A percentile compares a stretch with the other conserved stretches of the same genome.
Conservation (phyloP, 129 eudicot species). For the Centella asiatica region DNA sequence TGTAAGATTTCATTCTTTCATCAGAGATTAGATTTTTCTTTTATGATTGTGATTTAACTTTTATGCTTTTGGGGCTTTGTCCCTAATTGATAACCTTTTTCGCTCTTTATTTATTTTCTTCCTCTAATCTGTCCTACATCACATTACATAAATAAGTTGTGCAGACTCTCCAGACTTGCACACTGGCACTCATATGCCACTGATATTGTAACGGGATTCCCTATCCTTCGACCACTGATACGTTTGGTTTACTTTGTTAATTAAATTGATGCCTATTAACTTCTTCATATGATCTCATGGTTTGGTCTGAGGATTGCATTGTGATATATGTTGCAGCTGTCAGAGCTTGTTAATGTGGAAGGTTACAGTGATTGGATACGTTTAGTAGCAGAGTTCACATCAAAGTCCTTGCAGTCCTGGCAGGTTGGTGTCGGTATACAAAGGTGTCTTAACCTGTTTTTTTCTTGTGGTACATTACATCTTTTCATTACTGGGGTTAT, state of each 20-base stretch:
- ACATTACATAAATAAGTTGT: too few species aligned
- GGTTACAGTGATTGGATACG: slow-evolving; percentile 97
- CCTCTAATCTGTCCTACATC: too few species aligned
- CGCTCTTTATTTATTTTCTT: too few species aligned
- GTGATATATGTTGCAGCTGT: slow-evolving; percentile 49
- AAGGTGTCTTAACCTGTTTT: background rate
- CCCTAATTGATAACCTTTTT: too few species aligned
- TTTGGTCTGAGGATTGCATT: slow-evolving; percentile 7
- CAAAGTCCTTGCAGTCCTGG: slow-evolving; percentile 89
- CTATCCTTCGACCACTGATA: background rate
- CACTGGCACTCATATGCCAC: background rate
- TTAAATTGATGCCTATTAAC: background rate
- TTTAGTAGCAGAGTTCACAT: slow-evolving; percentile 89
- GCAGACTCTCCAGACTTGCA: too few species aligned
- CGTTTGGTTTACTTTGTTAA: background rate
- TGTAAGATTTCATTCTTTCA: too few species aligned
- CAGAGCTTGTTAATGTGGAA: slow-evolving; percentile 90
- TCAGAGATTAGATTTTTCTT: too few species aligned
- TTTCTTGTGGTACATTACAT: too few species aligned
- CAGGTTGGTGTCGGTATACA: slow-evolving; percentile 40
- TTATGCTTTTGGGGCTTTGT: too few species aligned
- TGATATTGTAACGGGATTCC: background rate
- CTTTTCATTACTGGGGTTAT: too few species aligned
- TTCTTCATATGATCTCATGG: slow-evolving; percentile 6
- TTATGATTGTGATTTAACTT: too few species aligned